These are phyloP conservation scores for Tylopilus balloui DNA, from an alignment of 768 basidiomycete species.

Conservation along the genomic window DNA sequence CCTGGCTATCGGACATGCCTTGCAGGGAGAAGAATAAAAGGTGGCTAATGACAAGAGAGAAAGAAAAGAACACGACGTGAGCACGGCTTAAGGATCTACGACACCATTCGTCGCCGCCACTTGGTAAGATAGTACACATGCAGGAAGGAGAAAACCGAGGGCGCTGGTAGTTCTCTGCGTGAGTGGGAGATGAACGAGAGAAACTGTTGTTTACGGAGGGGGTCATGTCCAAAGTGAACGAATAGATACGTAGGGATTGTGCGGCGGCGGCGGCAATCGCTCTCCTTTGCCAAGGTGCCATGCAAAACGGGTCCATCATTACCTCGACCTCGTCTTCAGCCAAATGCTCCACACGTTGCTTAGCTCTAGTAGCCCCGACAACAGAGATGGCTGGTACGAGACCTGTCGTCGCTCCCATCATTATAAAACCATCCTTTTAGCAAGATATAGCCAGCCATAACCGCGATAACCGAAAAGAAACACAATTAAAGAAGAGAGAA, in stretches of 20 bases:
- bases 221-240: slow-evolving; percentile 25
- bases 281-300: slow-evolving; percentile 21
- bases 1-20: slow-evolving; percentile 3
- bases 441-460: slow-evolving; percentile 28
- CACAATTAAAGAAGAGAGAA: slow-evolving; percentile 27
- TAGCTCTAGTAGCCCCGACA: slow-evolving; percentile 11
- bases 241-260: slow-evolving; percentile 33
- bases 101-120: slow-evolving; percentile 2
- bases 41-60: neutral
- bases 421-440: slow-evolving; percentile 20
- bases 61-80: slow-evolving; percentile 1
- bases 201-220: slow-evolving; percentile 15
- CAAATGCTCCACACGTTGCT: slow-evolving; percentile 11
- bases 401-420: slow-evolving; percentile 17
- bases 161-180: slow-evolving; percentile 6
- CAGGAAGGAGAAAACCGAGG: slow-evolving; percentile 6
- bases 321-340: slow-evolving; percentile 12
- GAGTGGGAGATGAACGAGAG: slow-evolving; percentile 16
- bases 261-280: slow-evolving; percentile 11
- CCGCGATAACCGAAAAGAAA: slow-evolving; percentile 22
- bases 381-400: slow-evolving; percentile 10
- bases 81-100: slow-evolving; percentile 4
- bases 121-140: neutral
- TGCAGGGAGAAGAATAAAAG: neutral
- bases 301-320: slow-evolving; percentile 22